A percentile compares a stretch with the other conserved stretches of the same genome.
phyloP scores from a whole-genome alignment of 1,139 yeast genomes.

The Hanseniaspora gamundiae region DNA sequence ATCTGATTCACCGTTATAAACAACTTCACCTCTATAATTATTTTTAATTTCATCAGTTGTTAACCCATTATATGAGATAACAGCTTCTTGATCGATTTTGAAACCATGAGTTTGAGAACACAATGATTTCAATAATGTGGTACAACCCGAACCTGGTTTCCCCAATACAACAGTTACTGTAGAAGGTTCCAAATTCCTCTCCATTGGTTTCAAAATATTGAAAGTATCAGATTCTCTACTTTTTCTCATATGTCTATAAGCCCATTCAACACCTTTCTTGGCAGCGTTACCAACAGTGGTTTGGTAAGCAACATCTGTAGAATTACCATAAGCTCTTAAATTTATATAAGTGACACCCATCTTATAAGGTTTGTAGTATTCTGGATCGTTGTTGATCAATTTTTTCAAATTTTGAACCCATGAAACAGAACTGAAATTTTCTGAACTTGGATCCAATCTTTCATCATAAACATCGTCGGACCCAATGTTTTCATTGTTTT shows the following conservation, averaged over 20 bases:
- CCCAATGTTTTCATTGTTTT: constrained; percentile 1
- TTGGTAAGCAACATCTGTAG: constrained; percentile 72
- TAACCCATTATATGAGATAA: constrained; percentile 33
- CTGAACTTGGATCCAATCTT: constrained; percentile 41
- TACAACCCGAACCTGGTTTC: constrained; percentile 79
- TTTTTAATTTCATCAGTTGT: constrained; percentile 32
- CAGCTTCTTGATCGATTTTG: constrained; percentile 31
- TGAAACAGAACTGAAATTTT: constrained; percentile 44
- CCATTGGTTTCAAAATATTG: constrained; percentile 57
- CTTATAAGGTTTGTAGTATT: constrained; percentile 48
- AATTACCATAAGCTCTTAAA: constrained; percentile 62
- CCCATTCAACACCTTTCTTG: constrained; percentile 14
- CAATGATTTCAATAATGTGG: constrained; percentile 62
- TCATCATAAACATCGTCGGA: constrained; percentile 26
- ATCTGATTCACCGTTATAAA: constrained; percentile 37
- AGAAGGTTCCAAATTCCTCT: constrained; percentile 57
- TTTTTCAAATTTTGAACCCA: constrained; percentile 67
- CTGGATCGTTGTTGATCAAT: constrained; percentile 45
- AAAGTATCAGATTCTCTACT: constrained; percentile 23
- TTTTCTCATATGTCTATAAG: constrained; percentile 19
- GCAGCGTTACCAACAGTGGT: constrained; percentile 49
- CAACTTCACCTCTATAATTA: constrained; percentile 44
- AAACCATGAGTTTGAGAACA: constrained; percentile 67
- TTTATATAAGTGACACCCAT: constrained; percentile 61
- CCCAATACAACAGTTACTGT: constrained; percentile 69